These are phyloP conservation scores for Gossypium longicalyx DNA, from an alignment of 345 rosid species.

Conservation along the genomic window DNA sequence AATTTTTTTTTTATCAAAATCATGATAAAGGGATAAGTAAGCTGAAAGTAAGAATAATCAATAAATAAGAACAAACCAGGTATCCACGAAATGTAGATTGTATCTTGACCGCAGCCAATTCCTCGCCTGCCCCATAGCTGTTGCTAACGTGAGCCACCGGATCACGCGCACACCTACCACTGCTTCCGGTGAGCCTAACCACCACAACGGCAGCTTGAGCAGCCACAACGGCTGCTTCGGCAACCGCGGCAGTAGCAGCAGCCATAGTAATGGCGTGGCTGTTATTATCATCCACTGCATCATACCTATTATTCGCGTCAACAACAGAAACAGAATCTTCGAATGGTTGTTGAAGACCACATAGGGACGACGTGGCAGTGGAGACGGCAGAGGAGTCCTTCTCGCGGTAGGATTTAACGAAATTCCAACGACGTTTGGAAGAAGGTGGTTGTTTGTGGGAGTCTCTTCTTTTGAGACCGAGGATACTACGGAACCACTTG, in stretches of 20 bases:
- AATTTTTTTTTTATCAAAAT: conserved; percentile 2
- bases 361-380: conserved; percentile 1
- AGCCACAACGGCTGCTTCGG: conserved; percentile 74
- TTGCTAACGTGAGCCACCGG: conserved; percentile 28
- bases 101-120: conserved; percentile 63
- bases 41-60: neutral
- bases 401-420: conserved; percentile 69
- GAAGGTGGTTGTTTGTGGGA: conserved; percentile 21
- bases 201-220: conserved; percentile 78
- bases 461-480: conserved; percentile 66
- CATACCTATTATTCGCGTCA: conserved; percentile 16
- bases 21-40: neutral
- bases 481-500: conserved; percentile 62
- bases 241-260: conserved; percentile 72
- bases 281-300: conserved; percentile 27
- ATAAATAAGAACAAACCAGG: conserved; percentile 44
- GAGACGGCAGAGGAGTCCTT: conserved; percentile 14
- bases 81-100: conserved; percentile 89
- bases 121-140: conserved; percentile 27
- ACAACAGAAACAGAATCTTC: conserved; percentile 2
- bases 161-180: conserved; percentile 47
- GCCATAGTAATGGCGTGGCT: conserved; percentile 80
- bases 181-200: conserved; percentile 61
- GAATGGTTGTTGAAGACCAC: conserved; percentile 15
- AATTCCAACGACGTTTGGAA: conserved; percentile 70